These are phyloP conservation scores for Catenaria anguillulae DNA, from an alignment of 371 early-diverging fungal genomes.

Conservation along the genomic window DNA sequence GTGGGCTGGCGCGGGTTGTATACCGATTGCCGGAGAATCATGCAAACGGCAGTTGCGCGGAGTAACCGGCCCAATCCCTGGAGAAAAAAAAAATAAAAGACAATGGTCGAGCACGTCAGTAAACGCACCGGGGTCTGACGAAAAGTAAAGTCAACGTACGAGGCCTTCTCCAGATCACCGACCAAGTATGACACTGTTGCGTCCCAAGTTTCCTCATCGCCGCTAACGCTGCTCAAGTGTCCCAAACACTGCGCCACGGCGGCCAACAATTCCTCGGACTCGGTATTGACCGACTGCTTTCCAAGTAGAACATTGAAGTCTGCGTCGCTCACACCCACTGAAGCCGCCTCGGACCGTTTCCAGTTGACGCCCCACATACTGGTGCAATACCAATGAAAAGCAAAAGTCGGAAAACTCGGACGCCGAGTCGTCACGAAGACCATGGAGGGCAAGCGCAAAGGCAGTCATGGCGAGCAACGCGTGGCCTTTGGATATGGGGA, in stretches of 20 bases:
- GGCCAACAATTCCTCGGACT: conserved; percentile 5
- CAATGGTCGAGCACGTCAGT: not conserved
- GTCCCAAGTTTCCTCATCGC: not conserved
- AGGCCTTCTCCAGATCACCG: not conserved
- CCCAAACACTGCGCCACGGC: not conserved
- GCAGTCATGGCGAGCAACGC: not conserved
- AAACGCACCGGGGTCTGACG: too few relatives aligned
- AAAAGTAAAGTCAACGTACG: not conserved
- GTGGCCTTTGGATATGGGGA: not conserved
- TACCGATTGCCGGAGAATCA: not conserved
- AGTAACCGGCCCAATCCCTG: not conserved
- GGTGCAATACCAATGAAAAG: not conserved
- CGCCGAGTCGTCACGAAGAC: not conserved
- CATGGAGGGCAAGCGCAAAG: not conserved
- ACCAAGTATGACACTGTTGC: not conserved
- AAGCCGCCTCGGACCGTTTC: not conserved
- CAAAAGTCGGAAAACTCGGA: not conserved
- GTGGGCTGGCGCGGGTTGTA: not conserved
- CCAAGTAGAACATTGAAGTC: not conserved
- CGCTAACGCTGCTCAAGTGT: not conserved
- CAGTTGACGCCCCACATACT: not conserved
- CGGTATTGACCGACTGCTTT: not conserved
- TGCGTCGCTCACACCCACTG: too few relatives aligned
- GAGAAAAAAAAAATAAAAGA: too few relatives aligned
- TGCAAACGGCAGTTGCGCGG: not conserved